Evolutionary conservation across 495 filamentous ascomycete species (phyloP).

Genomic region (Chlorociboria aeruginascens): DNA sequence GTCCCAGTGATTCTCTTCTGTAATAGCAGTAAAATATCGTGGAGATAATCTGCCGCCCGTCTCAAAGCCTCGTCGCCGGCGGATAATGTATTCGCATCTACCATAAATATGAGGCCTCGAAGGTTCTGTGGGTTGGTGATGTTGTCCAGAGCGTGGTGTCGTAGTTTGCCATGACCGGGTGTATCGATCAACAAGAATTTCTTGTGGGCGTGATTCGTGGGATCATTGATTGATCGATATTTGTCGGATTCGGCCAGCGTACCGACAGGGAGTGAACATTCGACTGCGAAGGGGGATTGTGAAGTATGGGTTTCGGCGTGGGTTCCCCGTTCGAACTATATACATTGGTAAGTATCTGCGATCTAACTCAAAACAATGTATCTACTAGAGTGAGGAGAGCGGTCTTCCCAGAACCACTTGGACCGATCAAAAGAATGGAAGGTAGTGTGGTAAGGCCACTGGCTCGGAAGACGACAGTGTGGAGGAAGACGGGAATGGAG

Average conservation of each 20-base stretch:
- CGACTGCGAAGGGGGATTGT: slow-evolving; percentile 59
- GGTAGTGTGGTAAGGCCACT: slow-evolving; percentile 57
- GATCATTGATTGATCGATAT: slow-evolving; percentile 60
- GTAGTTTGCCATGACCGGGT: slow-evolving; percentile 89
- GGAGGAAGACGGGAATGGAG: slow-evolving; percentile 63
- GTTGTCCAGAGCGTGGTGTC: slow-evolving; percentile 40
- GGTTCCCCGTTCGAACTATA: slow-evolving; percentile 26
- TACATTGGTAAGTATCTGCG: slow-evolving; percentile 16
- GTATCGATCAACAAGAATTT: slow-evolving; percentile 77
- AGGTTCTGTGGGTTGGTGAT: slow-evolving; percentile 41
- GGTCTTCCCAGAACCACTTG: slow-evolving; percentile 80
- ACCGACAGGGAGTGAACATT: slow-evolving; percentile 57
- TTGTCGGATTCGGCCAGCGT: slow-evolving; percentile 50
- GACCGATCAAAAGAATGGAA: slow-evolving; percentile 76
- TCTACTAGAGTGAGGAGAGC: slow-evolving; percentile 68
- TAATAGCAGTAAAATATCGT: slow-evolving; percentile 70
- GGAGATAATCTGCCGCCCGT: slow-evolving; percentile 66
- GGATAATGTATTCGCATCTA: slow-evolving; percentile 69
- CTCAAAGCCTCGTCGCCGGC: slow-evolving; percentile 35
- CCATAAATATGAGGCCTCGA: slow-evolving; percentile 72
- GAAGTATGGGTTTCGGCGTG: slow-evolving; percentile 64
- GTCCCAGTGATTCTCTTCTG: slow-evolving; percentile 57
- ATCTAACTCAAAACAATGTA: slow-evolving; percentile 18
- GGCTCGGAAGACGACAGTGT: slow-evolving; percentile 57
- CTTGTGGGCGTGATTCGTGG: slow-evolving; percentile 48